Conservation (phyloP, 2,329 filamentous ascomycete species). For the Colletotrichum sp. region DNA sequence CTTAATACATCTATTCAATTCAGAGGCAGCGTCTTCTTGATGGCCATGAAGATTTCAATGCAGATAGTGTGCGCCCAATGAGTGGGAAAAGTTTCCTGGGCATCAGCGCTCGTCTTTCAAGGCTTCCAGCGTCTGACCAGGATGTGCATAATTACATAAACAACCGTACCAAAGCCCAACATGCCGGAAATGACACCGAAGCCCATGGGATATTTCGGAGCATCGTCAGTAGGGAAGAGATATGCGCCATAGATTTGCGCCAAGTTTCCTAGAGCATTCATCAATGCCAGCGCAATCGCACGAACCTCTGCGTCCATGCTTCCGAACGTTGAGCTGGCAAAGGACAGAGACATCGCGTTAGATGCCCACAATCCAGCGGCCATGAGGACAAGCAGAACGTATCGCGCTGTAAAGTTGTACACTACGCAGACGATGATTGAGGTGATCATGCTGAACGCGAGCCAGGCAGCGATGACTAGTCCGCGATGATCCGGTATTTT, state of each 20-base stretch:
- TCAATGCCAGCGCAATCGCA: conserved; percentile 50
- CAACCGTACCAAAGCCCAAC: conserved; percentile 12
- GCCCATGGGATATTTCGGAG: conserved; percentile 52
- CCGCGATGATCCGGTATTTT: conserved; percentile 48
- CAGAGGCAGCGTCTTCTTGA: rapidly evolving
- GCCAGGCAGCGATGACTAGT: conserved; percentile 52
- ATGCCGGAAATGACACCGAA: conserved; percentile 29
- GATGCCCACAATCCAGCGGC: conserved; percentile 59
- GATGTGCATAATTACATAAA: neutral
- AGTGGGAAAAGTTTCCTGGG: rapidly evolving
- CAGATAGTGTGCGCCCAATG: too few relatives aligned
- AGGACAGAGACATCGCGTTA: conserved; percentile 56
- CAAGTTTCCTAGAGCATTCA: conserved; percentile 61
- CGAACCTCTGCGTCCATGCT: conserved; percentile 52
- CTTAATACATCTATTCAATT: neutral
- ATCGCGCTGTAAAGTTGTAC: conserved; percentile 56
- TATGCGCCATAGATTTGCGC: conserved; percentile 62
- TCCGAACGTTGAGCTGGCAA: conserved; percentile 55
- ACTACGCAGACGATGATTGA: conserved; percentile 50
- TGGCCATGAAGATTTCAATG: neutral
- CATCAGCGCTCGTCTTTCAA: neutral
- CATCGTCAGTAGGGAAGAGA: conserved; percentile 53
- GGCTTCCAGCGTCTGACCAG: neutral
- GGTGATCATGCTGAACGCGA: conserved; percentile 43
- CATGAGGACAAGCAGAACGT: conserved; percentile 59